Conservation (phyloP, 2,329 filamentous ascomycete genomes). For the Xylaria polymorpha region DNA sequence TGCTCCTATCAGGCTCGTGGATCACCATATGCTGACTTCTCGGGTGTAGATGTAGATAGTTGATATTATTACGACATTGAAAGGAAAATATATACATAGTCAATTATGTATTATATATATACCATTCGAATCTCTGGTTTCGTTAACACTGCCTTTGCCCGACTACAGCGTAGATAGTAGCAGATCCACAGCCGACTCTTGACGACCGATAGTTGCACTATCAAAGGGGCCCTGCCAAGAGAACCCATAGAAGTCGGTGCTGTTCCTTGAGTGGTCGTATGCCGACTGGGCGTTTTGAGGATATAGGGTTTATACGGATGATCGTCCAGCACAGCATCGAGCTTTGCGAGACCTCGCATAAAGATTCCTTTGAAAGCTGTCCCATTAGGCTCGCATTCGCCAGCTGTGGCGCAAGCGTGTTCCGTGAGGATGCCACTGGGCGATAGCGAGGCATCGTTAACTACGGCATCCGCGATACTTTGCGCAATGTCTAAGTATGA, state of each 20-base stretch:
- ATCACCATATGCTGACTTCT: neutral
- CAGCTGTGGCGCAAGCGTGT: slow-evolving; percentile 49
- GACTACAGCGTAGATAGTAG: slow-evolving; percentile 59
- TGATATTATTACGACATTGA: neutral
- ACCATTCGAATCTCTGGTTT: neutral
- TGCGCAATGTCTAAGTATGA: slow-evolving; percentile 42
- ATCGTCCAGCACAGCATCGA: slow-evolving; percentile 60
- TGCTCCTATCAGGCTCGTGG: neutral
- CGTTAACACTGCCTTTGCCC: neutral
- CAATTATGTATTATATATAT: neutral
- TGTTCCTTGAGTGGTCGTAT: slow-evolving; percentile 61
- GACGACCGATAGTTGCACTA: slow-evolving; percentile 59
- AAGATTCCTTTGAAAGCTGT: slow-evolving; percentile 74
- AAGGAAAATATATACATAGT: neutral
- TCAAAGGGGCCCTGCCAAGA: slow-evolving; percentile 65
- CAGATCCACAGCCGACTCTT: slow-evolving; percentile 65
- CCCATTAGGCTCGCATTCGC: slow-evolving; percentile 51
- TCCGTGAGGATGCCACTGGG: slow-evolving; percentile 57
- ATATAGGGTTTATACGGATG: slow-evolving; percentile 60
- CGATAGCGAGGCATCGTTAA: slow-evolving; percentile 53
- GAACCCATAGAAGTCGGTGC: slow-evolving; percentile 56
- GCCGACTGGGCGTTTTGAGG: slow-evolving; percentile 63
- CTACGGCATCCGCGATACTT: slow-evolving; percentile 47
- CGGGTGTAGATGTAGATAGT: neutral
- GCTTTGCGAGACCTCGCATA: slow-evolving; percentile 63